Percentiles rank a stretch among this genome's conserved stretches.
Conservation (phyloP, 306 rosid genomes). For the Hippophae gyantsensis region DNA sequence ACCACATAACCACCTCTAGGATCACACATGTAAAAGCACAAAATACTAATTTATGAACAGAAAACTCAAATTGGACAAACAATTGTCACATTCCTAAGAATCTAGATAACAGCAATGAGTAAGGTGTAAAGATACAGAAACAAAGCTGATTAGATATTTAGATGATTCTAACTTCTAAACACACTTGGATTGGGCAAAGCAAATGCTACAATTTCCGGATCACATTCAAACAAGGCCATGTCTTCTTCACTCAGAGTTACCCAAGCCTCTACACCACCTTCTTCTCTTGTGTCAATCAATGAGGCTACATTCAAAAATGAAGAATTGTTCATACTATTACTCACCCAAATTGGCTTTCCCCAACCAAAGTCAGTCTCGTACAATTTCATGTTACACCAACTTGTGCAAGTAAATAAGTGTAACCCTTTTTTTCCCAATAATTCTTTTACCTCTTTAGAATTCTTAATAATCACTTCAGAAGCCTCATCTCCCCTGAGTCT, state of each 20-base stretch:
- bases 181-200: slow-evolving; percentile 11
- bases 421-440: background rate
- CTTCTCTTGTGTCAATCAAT: slow-evolving; percentile 13
- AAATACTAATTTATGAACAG: too few species aligned
- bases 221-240: slow-evolving; percentile 8
- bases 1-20: too few species aligned
- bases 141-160: background rate
- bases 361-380: slow-evolving; percentile 23
- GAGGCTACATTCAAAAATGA: background rate
- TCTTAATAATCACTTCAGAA: background rate
- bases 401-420: background rate
- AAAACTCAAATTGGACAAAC: too few species aligned
- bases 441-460: background rate
- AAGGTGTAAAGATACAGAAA: background rate
- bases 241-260: slow-evolving; percentile 5
- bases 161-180: background rate
- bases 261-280: slow-evolving; percentile 18
- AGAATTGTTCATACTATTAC: background rate
- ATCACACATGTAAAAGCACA: too few species aligned
- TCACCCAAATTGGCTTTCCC: slow-evolving; percentile 17
- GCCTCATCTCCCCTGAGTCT: background rate
- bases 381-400: background rate
- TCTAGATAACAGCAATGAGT: too few species aligned
- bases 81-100: too few species aligned
- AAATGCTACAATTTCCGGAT: slow-evolving; percentile 16